Evolutionary conservation across 208 protist species (phyloP), one percentile per base, ranked within the genome.

Genomic region (Leishmania braziliensis): DNA sequence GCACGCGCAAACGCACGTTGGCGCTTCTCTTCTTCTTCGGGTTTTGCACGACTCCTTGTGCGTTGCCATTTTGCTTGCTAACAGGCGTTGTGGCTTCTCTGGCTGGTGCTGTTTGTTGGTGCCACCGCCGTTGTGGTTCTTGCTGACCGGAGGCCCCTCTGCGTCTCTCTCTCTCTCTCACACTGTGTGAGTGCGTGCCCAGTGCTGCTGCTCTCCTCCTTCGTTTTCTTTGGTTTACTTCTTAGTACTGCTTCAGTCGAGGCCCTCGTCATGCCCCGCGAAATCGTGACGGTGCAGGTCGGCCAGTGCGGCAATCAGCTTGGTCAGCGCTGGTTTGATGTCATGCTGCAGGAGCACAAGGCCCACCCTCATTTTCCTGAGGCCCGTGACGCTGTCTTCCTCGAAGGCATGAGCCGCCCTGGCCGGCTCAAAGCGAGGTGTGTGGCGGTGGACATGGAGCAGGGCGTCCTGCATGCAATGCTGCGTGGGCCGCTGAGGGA

Each of bases 401-500:
- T 85, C 39, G 77, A 83, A 51, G 81, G 78, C 51, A 39, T 53
- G 2, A 48, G 72, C 14, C 53, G 65, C 36, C 33, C 54, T 26
- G 63, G 75, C 16, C 46, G 29, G 20, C 84, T 98, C 0, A 98
- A 95, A 75, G 98, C 98, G 20, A 92, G 98, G 51, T 98, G 98
- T 58, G 94, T 99, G 20, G 90, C 98, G 1, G 91, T 99, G 43
- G 98, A 99, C 86, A 99, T 99, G 95, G 98, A 99, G 88, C 91
- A 99, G 75, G 97, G 97, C 77, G 98, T 99, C 10, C 83, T 99
- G 70, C 85, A 90, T 46, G 76, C 92, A 20, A 93, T 98, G 86
- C 50, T 98, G 69, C 83, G 88, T 43, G 89, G 95, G 0, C 93
- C 95, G 5, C 85, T 99, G 33, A 86, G 86, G 18, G 84, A 92